Evolutionary conservation across 2,329 filamentous ascomycete species (phyloP), one percentile per base, ranked within the genome.

Genomic region (Trichoderma brevicompactum): DNA sequence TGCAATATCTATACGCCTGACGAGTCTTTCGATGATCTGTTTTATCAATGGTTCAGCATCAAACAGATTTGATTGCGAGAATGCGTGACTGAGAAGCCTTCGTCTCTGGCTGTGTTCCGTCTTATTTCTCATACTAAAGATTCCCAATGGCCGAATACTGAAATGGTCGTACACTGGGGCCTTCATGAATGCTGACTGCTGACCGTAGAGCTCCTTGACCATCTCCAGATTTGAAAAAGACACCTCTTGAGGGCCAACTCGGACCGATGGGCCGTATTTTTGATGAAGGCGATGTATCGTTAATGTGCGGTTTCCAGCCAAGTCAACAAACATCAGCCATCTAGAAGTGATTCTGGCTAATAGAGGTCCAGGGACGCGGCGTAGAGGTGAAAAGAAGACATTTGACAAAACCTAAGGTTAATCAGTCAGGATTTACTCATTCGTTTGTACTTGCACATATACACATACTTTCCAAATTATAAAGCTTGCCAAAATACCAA

Each of bases 301-400:
- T 15, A 40, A 23, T 4, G 46, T 38, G 3, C 59, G 59, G 6
- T 15, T 23, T 38, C 59, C 59, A 23, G 59, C 40, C 23, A 62
- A 28, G 46, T 62, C 59, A 36, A 62, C n/a, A 12, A 9, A 41
- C n/a, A 62, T 41, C 32, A 62, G 34, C 59, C 59, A 62, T 12
- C 19, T 17, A n/a, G 28, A n/a, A 32, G 59, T 38, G 5, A 50
- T 10, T 7, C 32, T 49, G n/a, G 59, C 59, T n/a, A 43, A 19
- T 10, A 53, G 23, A 12, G 59, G 59, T 1, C 59, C 46, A 7
- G 50, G 50, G 13, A 54, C 10, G n/a, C n/a, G n/a, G n/a, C n/a
- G n/a, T n/a, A n/a, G n/a, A n/a, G n/a, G n/a, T n/a, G n/a, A n/a
- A n/a, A n/a, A n/a, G n/a, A n/a, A n/a, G n/a, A n/a, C n/a, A n/a